Evolutionary conservation across 805 yeast species (phyloP).

Genomic region (Lachancea sp.): DNA sequence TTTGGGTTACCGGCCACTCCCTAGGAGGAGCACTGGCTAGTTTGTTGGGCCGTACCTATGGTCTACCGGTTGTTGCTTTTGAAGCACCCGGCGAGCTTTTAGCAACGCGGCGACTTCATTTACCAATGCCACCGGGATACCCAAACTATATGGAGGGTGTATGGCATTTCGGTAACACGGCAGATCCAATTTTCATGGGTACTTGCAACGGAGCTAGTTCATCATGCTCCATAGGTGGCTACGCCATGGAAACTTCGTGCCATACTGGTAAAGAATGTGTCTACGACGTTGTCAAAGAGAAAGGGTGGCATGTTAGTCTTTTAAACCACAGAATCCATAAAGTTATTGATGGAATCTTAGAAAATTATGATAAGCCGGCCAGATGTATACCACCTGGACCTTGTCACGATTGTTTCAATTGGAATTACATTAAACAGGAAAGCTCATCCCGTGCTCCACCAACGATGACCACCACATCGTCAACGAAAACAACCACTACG

Average conservation of each 20-base stretch:
- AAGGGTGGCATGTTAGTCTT: constrained; percentile 86
- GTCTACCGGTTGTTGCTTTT: constrained; percentile 81
- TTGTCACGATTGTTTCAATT: constrained; percentile 83
- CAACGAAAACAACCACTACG: constrained; percentile 17
- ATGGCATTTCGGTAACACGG: constrained; percentile 95
- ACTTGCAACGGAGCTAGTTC: constrained; percentile 92
- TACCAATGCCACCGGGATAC: constrained; percentile 89
- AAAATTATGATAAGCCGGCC: constrained; percentile 71
- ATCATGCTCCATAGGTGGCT: constrained; percentile 84
- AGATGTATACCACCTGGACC: constrained; percentile 68
- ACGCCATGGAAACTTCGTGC: constrained; percentile 94
- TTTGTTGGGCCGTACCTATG: constrained; percentile 80
- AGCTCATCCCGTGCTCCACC: constrained; percentile 20
- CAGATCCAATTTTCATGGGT: constrained; percentile 95
- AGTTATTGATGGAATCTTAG: constrained; percentile 75
- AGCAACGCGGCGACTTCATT: constrained; percentile 76
- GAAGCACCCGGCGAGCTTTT: constrained; percentile 91
- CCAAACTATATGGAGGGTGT: constrained; percentile 72
- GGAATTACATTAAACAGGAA: constrained; percentile 61
- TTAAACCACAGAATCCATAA: constrained; percentile 86
- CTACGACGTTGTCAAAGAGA: constrained; percentile 82
- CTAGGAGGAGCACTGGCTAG: constrained; percentile 84
- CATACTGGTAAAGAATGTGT: constrained; percentile 85
- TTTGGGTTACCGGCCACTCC: constrained; percentile 95
- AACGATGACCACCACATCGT: constrained; percentile 11